A percentile compares a stretch with the other conserved stretches of the same genome.
Evolutionary conservation across 768 basidiomycete genomes (phyloP).

Genomic region (Leccinum fibrillosum): DNA sequence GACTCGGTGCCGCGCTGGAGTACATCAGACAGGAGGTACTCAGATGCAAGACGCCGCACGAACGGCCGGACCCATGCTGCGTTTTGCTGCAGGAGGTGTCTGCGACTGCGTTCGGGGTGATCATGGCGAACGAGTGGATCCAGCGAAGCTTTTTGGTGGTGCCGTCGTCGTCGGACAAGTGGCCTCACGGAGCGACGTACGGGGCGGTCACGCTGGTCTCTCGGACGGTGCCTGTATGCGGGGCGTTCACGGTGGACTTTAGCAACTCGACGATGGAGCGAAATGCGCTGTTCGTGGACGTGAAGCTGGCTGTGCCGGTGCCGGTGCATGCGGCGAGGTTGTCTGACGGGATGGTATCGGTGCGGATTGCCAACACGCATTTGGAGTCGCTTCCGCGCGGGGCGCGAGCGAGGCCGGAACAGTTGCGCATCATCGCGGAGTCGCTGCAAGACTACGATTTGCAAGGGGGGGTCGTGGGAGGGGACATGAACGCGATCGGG

Average conservation of each 20-base stretch:
- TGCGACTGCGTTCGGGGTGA: constrained; percentile 37
- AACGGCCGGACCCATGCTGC: constrained; percentile 54
- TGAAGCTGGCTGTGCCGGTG: constrained; percentile 42
- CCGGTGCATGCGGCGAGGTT: constrained; percentile 29
- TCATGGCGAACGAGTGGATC: constrained; percentile 63
- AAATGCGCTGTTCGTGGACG: constrained; percentile 55
- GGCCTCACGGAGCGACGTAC: constrained; percentile 49
- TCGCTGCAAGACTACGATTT: constrained; percentile 46
- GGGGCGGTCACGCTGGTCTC: constrained; percentile 74
- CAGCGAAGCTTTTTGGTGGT: constrained; percentile 55
- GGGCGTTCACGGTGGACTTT: constrained; percentile 51
- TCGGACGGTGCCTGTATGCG: constrained; percentile 47
- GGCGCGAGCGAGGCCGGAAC: constrained; percentile 41
- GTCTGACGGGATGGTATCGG: constrained; percentile 38
- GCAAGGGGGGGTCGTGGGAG: constrained; percentile 59
- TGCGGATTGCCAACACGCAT: constrained; percentile 72
- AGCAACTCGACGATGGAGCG: constrained; percentile 48
- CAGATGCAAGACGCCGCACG: constrained; percentile 36
- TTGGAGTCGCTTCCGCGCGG: constrained; percentile 61
- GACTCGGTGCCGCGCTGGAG: constrained; percentile 47
- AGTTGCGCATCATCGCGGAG: constrained; percentile 51
- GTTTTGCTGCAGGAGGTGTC: constrained; percentile 73
- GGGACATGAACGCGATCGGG: constrained; percentile 71
- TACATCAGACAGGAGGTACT: constrained; percentile 57
- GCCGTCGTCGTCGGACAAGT: constrained; percentile 52